A percentile compares a stretch with the other conserved stretches of the same genome.
phyloP scores from a whole-genome alignment of 202 grass and related monocot genomes.

The Elaeis oleifera region DNA sequence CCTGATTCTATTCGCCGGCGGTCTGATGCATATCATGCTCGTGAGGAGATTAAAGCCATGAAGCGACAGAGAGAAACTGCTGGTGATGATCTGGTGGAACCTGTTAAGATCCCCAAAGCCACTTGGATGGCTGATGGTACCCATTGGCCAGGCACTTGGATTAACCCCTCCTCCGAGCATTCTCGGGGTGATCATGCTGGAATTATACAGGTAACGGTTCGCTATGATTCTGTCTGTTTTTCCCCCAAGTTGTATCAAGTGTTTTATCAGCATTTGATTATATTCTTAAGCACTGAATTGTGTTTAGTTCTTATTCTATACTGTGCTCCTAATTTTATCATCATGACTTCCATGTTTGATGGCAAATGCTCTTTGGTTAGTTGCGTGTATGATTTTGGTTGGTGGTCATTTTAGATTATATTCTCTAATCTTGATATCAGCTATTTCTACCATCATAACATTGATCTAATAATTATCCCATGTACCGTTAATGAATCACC shows the following conservation, averaged over 20 bases:
- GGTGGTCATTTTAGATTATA: too few species aligned
- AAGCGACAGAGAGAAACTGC: constrained; percentile 62
- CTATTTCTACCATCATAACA: too few species aligned
- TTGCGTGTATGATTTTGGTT: too few species aligned
- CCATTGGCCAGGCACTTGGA: constrained; percentile 96
- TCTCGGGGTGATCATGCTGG: constrained; percentile 86
- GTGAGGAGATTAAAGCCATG: constrained; percentile 96
- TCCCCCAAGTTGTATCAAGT: too few species aligned
- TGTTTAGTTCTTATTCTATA: too few species aligned
- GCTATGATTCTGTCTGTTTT: too few species aligned
- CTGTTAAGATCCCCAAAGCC: constrained; percentile 81
- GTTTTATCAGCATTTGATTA: neutral
- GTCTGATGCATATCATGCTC: constrained; percentile 89
- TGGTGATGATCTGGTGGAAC: constrained; percentile 55
- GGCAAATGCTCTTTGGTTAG: too few species aligned
- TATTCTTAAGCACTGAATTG: neutral
- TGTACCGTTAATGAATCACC: too few species aligned
- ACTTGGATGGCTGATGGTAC: constrained; percentile 99
- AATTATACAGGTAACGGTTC: constrained; percentile 77
- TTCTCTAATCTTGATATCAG: too few species aligned
- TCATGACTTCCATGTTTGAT: too few species aligned
- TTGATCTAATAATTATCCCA: too few species aligned
- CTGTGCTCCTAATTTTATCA: too few species aligned
- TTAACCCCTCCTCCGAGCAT: constrained; percentile 64
- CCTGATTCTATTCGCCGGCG: constrained; percentile 77